A percentile compares a stretch with the other conserved stretches of the same genome.
phyloP scores from a whole-genome alignment of 495 filamentous ascomycete species.

The Terfezia claveryi region DNA sequence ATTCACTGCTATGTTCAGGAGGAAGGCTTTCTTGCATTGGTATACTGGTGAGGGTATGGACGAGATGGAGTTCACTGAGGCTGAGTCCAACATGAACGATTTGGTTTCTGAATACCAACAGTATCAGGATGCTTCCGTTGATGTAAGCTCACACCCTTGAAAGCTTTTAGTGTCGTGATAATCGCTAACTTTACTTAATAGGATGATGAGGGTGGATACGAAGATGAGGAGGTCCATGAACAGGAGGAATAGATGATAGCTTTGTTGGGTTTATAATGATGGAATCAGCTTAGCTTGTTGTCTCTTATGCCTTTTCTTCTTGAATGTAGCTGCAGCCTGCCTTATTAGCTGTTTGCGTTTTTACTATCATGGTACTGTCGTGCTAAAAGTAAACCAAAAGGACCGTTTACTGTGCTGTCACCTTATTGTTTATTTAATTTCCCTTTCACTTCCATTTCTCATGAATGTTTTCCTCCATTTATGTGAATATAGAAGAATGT shows the following conservation, averaged over 20 bases:
- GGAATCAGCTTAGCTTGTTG: background rate
- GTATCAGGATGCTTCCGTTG: constrained; percentile 91
- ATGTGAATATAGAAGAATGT: background rate
- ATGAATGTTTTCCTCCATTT: background rate
- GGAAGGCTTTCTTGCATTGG: constrained; percentile 99
- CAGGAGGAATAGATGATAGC: constrained; percentile 28
- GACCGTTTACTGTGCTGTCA: background rate
- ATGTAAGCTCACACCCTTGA: background rate
- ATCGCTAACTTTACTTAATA: constrained; percentile 14
- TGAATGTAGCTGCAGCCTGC: background rate
- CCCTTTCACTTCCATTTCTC: background rate
- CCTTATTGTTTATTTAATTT: background rate
- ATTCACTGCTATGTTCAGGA: constrained; percentile 99
- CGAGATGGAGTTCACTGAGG: constrained; percentile 99
- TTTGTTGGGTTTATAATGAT: background rate
- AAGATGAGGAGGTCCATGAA: constrained; percentile 36
- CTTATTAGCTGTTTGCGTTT: background rate
- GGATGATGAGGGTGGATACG: constrained; percentile 39
- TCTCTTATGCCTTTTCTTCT: background rate
- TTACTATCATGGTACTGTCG: background rate
- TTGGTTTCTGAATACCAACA: constrained; percentile 99
- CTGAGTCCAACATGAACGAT: constrained; percentile 99
- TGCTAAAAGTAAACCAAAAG: background rate
- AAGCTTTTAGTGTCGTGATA: background rate
- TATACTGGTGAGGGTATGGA: constrained; percentile 99